Conservation (phyloP, 2,329 filamentous ascomycete genomes). For the Penicillium sp. region DNA sequence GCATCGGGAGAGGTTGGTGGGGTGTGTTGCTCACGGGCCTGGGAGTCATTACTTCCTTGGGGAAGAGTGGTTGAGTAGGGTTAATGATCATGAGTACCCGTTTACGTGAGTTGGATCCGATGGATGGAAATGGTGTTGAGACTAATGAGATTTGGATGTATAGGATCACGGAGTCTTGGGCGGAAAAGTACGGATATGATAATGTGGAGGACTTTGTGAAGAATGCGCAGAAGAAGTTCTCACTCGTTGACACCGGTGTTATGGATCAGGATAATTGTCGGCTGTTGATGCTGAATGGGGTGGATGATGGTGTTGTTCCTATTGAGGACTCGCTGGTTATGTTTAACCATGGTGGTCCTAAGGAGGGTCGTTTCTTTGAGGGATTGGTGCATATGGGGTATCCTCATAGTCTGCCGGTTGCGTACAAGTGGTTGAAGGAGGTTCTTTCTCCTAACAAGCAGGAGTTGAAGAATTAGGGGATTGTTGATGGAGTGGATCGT, state of each 20-base stretch:
- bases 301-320: slow-evolving; percentile 61
- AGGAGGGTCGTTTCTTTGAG: slow-evolving; percentile 60
- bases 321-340: slow-evolving; percentile 64
- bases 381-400: slow-evolving; percentile 65
- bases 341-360: slow-evolving; percentile 60
- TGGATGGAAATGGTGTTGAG: neutral
- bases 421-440: slow-evolving; percentile 38
- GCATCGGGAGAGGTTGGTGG: slow-evolving; percentile 53
- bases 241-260: slow-evolving; percentile 57
- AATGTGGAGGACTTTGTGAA: slow-evolving; percentile 54
- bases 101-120: slow-evolving; percentile 43
- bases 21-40: slow-evolving; percentile 59
- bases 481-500: neutral
- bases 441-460: slow-evolving; percentile 18
- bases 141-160: slow-evolving; percentile 2
- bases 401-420: slow-evolving; percentile 44
- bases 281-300: slow-evolving; percentile 60
- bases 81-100: slow-evolving; percentile 64
- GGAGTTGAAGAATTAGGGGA: slow-evolving; percentile 24
- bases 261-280: slow-evolving; percentile 54
- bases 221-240: slow-evolving; percentile 58
- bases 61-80: slow-evolving; percentile 56
- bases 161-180: slow-evolving; percentile 53
- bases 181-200: slow-evolving; percentile 59
- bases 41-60: slow-evolving; percentile 60